Percentiles rank a stretch among this genome's conserved stretches.
phyloP scores from a whole-genome alignment of 257 asterid genomes.

The Solanum dulcamara region DNA sequence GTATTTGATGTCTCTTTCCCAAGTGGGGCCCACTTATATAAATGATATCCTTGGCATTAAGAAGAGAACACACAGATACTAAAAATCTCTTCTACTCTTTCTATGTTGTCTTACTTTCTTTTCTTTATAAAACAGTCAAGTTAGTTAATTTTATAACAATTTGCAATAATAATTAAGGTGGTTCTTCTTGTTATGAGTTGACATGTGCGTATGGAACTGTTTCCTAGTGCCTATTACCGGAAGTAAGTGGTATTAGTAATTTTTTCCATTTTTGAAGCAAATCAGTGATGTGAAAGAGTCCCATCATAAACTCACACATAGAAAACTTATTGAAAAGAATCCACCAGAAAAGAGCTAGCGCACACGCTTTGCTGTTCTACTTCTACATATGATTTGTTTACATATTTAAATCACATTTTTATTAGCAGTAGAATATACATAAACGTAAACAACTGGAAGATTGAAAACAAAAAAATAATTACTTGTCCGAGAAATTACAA shows the following conservation, averaged over 20 bases:
- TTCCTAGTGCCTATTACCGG: not conserved
- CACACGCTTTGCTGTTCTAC: not conserved
- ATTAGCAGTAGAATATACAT: not conserved
- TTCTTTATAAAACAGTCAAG: no score
- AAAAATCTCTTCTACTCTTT: no score
- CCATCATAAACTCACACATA: not conserved
- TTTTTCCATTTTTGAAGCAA: not conserved
- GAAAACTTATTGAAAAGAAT: not conserved
- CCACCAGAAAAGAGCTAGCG: not conserved
- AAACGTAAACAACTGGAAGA: not conserved
- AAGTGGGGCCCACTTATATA: no score
- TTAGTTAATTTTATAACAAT: no score
- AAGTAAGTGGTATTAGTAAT: not conserved
- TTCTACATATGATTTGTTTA: not conserved
- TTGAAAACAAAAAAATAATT: not conserved
- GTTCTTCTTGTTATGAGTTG: not conserved
- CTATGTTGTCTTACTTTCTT: no score
- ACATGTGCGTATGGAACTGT: not conserved
- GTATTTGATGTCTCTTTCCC: no score
- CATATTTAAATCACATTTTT: not conserved
- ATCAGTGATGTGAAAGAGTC: not conserved
- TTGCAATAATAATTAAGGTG: not conserved
- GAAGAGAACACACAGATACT: no score
- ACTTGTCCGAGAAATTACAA: not conserved
- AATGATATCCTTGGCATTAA: no score